These are phyloP conservation scores for Penicillium sp. DNA, from an alignment of 2,329 filamentous ascomycete genomes.

Conservation along the genomic window DNA sequence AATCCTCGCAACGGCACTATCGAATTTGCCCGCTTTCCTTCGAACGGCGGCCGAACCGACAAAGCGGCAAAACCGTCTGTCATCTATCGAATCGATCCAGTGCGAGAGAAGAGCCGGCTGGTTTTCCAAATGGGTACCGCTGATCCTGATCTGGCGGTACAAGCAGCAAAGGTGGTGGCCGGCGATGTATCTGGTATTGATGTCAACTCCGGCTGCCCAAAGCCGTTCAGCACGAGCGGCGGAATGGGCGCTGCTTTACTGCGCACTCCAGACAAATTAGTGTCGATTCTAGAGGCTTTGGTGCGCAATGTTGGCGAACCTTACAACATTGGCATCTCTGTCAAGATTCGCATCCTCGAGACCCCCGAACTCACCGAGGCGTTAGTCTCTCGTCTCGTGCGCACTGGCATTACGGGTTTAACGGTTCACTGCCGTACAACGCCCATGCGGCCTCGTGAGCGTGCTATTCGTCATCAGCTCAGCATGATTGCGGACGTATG, in stretches of 20 bases:
- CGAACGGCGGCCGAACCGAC: constrained; percentile 52
- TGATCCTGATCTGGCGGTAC: constrained; percentile 72
- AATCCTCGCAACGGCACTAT: constrained; percentile 73
- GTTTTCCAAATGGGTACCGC: constrained; percentile 93
- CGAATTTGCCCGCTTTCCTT: constrained; percentile 74
- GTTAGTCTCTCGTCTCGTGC: constrained; percentile 70
- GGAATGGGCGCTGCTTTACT: constrained; percentile 95
- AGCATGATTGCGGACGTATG: constrained; percentile 78
- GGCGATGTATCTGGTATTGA: constrained; percentile 88
- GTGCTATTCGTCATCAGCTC: constrained; percentile 78
- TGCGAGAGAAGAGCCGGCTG: constrained; percentile 64
- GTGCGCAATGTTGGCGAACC: constrained; percentile 70
- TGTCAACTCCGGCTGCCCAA: constrained; percentile 96
- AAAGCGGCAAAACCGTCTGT: constrained; percentile 53
- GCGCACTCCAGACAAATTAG: constrained; percentile 74
- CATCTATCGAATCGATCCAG: constrained; percentile 78
- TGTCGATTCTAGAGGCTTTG: constrained; percentile 73
- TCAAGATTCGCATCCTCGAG: constrained; percentile 88
- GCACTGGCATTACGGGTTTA: constrained; percentile 83
- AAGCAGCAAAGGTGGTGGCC: constrained; percentile 77
- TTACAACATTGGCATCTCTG: constrained; percentile 86
- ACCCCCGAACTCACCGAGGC: constrained; percentile 67
- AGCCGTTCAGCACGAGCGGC: constrained; percentile 86
- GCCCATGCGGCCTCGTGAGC: constrained; percentile 86
- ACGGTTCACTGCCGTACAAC: constrained; percentile 95